Conservation (phyloP, 345 rosid genomes). For the Moricandia arvensis region DNA sequence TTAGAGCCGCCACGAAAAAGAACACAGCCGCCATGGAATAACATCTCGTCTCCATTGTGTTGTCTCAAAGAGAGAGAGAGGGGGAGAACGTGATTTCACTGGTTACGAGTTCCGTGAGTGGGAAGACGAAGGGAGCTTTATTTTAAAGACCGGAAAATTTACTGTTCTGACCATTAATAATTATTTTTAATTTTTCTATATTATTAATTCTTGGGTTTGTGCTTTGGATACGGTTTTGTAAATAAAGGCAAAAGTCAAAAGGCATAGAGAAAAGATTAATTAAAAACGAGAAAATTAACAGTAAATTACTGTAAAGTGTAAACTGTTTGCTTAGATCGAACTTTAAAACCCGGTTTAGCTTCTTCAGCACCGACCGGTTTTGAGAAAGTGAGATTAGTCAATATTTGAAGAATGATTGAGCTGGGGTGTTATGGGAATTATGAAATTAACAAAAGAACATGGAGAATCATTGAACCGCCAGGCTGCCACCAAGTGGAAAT, state of each 20-base stretch:
- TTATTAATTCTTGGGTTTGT: neutral
- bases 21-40: slow-evolving; percentile 41
- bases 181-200: neutral
- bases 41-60: slow-evolving; percentile 25
- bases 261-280: neutral
- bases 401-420: neutral
- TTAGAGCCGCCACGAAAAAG: slow-evolving; percentile 40
- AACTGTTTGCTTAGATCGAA: slow-evolving; percentile 1
- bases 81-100: slow-evolving; percentile 26
- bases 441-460: slow-evolving; percentile 27
- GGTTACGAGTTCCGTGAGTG: slow-evolving; percentile 30
- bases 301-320: slow-evolving; percentile 6
- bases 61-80: slow-evolving; percentile 35
- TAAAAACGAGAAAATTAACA: neutral
- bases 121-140: slow-evolving; percentile 16
- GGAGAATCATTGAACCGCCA: slow-evolving; percentile 45
- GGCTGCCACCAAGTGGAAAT: slow-evolving; percentile 51
- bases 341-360: neutral
- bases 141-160: slow-evolving; percentile 2
- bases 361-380: slow-evolving; percentile 16
- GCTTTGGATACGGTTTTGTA: slow-evolving; percentile 7
- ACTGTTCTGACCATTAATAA: slow-evolving; percentile 24
- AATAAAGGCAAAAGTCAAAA: neutral
- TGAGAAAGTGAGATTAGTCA: neutral
- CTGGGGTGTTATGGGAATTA: slow-evolving; percentile 14